Conservation (phyloP, 768 basidiomycete species). For the Russula sp. region DNA sequence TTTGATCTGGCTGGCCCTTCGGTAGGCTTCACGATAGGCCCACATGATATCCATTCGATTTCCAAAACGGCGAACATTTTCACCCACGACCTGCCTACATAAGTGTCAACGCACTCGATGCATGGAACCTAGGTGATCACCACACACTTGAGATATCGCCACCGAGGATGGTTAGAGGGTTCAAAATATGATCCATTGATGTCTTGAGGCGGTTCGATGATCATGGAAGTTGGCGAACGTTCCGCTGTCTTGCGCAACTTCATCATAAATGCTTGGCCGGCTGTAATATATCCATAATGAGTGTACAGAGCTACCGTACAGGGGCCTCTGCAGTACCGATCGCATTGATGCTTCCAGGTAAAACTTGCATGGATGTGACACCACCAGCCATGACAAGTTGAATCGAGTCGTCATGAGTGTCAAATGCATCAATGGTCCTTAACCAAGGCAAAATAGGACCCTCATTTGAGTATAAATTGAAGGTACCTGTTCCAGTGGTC, state of each 20-base stretch:
- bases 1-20: slow-evolving; percentile 62
- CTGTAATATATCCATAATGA: slow-evolving; percentile 31
- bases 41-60: slow-evolving; percentile 73
- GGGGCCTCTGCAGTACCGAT: slow-evolving; percentile 43
- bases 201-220: slow-evolving; percentile 73
- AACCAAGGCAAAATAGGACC: slow-evolving; percentile 73
- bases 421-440: slow-evolving; percentile 74
- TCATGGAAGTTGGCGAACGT: slow-evolving; percentile 70
- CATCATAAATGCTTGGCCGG: slow-evolving; percentile 82
- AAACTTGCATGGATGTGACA: slow-evolving; percentile 74
- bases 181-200: slow-evolving; percentile 42
- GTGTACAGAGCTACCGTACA: slow-evolving; percentile 13
- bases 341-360: slow-evolving; percentile 71
- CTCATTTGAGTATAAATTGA: slow-evolving; percentile 57
- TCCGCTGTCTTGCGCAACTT: slow-evolving; percentile 76
- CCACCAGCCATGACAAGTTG: slow-evolving; percentile 76
- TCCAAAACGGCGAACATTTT: slow-evolving; percentile 10
- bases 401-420: slow-evolving; percentile 77
- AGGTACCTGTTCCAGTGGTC: slow-evolving; percentile 31
- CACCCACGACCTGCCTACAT: slow-evolving; percentile 30
- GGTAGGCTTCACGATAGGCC: slow-evolving; percentile 74
- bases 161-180: slow-evolving; percentile 41
- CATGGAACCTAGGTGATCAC: background rate
- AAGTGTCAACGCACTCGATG: background rate
- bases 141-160: slow-evolving; percentile 76